phyloP scores from a whole-genome alignment of 2,329 filamentous ascomycete species.

The Fusarium sterilihyphosum region DNA sequence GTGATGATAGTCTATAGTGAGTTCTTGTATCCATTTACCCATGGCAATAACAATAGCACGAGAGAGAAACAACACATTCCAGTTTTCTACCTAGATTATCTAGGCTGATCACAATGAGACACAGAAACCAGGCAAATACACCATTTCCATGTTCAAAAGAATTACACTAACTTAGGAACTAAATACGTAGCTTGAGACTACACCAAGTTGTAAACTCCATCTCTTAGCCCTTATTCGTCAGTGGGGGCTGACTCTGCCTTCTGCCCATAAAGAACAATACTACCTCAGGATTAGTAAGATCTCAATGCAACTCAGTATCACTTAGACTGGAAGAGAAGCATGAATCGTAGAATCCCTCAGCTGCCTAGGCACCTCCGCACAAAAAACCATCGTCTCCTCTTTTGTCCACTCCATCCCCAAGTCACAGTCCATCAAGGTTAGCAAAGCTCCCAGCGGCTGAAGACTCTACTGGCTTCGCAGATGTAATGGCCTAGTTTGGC shows the following conservation, averaged over 20 bases:
- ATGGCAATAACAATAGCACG: accelerated
- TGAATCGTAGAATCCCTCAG: neutral
- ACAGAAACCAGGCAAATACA: accelerated
- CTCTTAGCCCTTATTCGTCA: neutral
- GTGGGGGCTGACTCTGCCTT: neutral
- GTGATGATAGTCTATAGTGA: neutral
- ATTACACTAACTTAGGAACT: neutral
- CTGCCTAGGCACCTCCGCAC: neutral
- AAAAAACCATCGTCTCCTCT: neutral
- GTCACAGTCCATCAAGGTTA: too few species aligned
- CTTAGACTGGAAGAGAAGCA: slow-evolving; percentile 5
- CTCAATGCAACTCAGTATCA: neutral
- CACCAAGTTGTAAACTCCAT: neutral
- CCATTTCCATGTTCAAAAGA: accelerated
- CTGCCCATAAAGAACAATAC: slow-evolving; percentile 2
- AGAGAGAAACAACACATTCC: accelerated
- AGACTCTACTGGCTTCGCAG: too few species aligned
- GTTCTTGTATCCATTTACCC: neutral
- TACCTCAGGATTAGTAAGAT: neutral
- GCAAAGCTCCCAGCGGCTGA: too few species aligned
- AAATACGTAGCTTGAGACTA: accelerated
- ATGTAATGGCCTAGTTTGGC: too few species aligned
- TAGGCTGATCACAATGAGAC: accelerated
- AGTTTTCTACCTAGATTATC: neutral
- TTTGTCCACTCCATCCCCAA: neutral